Percentiles rank a stretch among this genome's conserved stretches.
These are phyloP conservation scores for Paraleonurus japonicus DNA, from an alignment of 257 asterid species.

Conservation along the genomic window DNA sequence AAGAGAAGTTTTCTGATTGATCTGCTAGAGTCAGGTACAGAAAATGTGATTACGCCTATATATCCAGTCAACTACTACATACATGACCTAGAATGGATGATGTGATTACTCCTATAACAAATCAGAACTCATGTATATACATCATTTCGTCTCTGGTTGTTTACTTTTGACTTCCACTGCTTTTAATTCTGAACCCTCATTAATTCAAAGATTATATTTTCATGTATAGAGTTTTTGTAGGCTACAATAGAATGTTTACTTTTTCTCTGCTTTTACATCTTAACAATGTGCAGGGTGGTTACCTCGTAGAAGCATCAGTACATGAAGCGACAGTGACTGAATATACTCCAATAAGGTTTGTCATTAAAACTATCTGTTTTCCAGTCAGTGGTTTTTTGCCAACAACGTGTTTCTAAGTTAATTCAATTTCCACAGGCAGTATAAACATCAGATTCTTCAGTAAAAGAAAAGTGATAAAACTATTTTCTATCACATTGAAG, in stretches of 20 bases:
- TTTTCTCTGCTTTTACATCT: constrained; percentile 26
- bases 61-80: neutral
- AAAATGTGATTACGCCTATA: neutral
- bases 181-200: too few relatives aligned
- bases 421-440: neutral
- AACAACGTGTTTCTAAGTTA: neutral
- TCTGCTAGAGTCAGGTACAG: neutral
- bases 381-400: neutral
- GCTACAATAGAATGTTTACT: neutral
- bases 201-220: too few relatives aligned
- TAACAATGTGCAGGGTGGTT: constrained; percentile 30
- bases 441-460: constrained; percentile 10
- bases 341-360: constrained; percentile 39
- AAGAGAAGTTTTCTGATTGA: neutral
- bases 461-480: neutral
- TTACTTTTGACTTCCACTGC: neutral
- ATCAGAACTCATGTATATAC: neutral
- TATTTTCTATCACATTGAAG: neutral
- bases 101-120: neutral
- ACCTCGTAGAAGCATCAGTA: constrained; percentile 35
- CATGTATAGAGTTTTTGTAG: neutral
- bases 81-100: neutral
- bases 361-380: constrained; percentile 9
- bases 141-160: too few relatives aligned
- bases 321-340: constrained; percentile 34